Base-by-base conservation (phyloP, 192 early-diverging fungal species). In the Backusella macrospora region DNA sequence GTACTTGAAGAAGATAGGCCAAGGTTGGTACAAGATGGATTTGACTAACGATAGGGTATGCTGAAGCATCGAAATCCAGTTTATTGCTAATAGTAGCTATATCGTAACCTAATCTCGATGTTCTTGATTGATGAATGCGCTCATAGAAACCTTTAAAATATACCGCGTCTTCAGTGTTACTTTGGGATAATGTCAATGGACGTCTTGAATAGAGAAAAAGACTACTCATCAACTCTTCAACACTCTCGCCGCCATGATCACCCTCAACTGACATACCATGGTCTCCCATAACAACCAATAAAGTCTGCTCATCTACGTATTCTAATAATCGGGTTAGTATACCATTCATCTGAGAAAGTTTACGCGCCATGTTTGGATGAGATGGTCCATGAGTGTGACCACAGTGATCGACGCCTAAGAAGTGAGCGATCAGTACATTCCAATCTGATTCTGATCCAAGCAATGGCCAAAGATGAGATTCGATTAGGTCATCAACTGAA, bases 191-290 rank as follows among this genome's bases (percentile, higher is more conserved):
- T 5, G 82, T 75, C 13, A 88, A 80, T 21, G 76, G 79, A 12
- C 80, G 70, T 40, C 92, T 90, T 49, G 90, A 89, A 80, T 96
- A 97, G 4, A 97, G 74, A 69, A 96, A 94, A 59, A 98, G 74
- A 9, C 85, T 93, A 8, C 95, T 93, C 77, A 94, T 90, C 37
- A 98, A 80, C 74, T 99, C 98, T 65, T 92, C 87, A 52, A 91
- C 89, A 75, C 91, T 94, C 70, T 99, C 98, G 23, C 98, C 98
- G 15, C 98, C 98, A 68, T 99, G 98, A 78, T 99, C 96, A 13
- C 98, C 98, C 78, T 95, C 93, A 9, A 80, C 71, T 46, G 95
- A 94, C 98, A 99, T 99, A 7, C 98, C 98, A 72, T 99, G 98
- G 78, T 99, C 98, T 39, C 98, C 98, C 83, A 98, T 89, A 21